Conservation (phyloP, 306 rosid genomes). For the Trifolium subterraneum region DNA sequence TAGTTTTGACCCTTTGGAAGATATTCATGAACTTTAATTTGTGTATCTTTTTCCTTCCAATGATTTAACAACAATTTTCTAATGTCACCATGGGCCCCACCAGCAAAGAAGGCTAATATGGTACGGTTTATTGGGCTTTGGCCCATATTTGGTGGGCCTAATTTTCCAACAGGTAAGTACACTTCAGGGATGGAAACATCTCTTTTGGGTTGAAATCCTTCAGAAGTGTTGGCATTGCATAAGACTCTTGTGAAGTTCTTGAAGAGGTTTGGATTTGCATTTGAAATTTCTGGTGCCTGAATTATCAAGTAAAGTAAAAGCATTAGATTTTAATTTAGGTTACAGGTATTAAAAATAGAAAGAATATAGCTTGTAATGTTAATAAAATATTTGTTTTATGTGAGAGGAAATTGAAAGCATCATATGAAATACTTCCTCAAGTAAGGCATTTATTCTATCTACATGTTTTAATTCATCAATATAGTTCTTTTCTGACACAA, state of each 20-base stretch:
- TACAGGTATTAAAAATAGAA: constrained; percentile 7
- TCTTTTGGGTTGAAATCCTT: constrained; percentile 65
- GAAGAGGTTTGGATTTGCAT: constrained; percentile 54
- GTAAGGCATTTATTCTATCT: constrained; percentile 15
- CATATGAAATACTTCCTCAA: constrained; percentile 20
- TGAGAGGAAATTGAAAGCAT: not conserved
- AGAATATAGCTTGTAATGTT: not conserved
- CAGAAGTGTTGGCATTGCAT: constrained; percentile 75
- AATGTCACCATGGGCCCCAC: constrained; percentile 65
- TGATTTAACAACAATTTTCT: constrained; percentile 46
- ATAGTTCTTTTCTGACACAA: not conserved
- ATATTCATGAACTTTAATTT: constrained; percentile 69
- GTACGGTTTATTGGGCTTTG: constrained; percentile 53
- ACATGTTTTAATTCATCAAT: too few relatives aligned
- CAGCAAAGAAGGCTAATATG: constrained; percentile 68
- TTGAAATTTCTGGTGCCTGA: constrained; percentile 69
- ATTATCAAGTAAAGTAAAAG: constrained; percentile 32
- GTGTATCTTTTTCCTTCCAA: constrained; percentile 72
- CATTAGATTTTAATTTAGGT: not conserved
- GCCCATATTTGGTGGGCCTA: constrained; percentile 52
- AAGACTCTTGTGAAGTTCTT: constrained; percentile 60
- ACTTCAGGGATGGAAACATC: constrained; percentile 75
- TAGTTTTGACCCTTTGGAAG: constrained; percentile 59
- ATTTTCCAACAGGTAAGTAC: constrained; percentile 50
- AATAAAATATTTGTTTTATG: constrained; percentile 1